Conservation (phyloP, 2,329 filamentous ascomycete species). For the Calonectria pauciramosa region DNA sequence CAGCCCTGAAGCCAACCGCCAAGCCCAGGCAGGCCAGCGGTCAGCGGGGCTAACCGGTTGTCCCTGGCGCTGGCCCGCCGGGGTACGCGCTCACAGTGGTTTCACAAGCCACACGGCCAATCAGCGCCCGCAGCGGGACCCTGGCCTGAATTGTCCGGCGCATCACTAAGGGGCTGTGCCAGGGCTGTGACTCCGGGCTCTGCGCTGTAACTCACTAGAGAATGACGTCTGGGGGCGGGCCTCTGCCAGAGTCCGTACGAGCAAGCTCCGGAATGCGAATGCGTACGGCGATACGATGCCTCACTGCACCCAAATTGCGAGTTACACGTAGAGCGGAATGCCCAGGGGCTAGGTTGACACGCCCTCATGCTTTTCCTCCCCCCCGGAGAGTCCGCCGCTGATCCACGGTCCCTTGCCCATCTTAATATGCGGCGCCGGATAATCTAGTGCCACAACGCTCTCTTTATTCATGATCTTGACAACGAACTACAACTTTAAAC, state of each 20-base stretch:
- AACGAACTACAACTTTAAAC: constrained; percentile 36
- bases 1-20: constrained; percentile 18
- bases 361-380: neutral
- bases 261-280: neutral
- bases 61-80: constrained; percentile 7
- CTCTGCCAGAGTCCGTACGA: neutral
- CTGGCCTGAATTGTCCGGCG: neutral
- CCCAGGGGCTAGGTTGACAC: neutral
- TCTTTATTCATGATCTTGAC: constrained; percentile 24
- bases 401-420: constrained; percentile 18
- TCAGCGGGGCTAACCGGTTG: constrained; percentile 19
- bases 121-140: neutral
- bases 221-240: neutral
- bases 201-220: constrained; percentile 7
- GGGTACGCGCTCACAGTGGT: constrained; percentile 14
- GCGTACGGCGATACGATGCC: neutral
- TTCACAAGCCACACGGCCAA: neutral
- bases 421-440: constrained; percentile 5
- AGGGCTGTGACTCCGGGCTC: constrained; percentile 6
- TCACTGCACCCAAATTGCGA: neutral
- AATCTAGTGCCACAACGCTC: constrained; percentile 21
- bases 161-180: neutral
- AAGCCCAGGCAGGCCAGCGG: constrained; percentile 14
- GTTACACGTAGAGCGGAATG: constrained; percentile 5
- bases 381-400: neutral